Base-by-base conservation (phyloP, 2,329 filamentous ascomycete species). In the Microsporum audouinii region DNA sequence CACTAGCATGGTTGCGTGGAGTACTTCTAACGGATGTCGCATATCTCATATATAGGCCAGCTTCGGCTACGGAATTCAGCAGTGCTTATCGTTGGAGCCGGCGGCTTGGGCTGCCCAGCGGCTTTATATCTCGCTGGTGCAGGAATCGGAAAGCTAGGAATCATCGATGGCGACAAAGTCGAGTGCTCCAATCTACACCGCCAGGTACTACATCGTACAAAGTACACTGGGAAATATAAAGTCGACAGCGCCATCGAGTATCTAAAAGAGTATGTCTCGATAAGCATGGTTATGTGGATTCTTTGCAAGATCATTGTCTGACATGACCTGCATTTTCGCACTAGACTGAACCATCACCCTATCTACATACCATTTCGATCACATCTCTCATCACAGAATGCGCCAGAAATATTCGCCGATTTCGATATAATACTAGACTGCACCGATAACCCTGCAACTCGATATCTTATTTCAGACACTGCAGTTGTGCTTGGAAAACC, bases 361-460 rank as follows among this genome's bases (percentile, higher is more conserved):
- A 81, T 72, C 0, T 91, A 90, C 68, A 72, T 82, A 17, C 74
- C 84, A 0, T 81, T 95, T 69, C 71, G 74, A 7, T 78, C 79
- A 12, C 86, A 88, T 65, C 81, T 96, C 12, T 84, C 82, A 0
- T 81, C 89, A 0, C 76, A 83, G 62, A 88, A 87, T 59, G 88
- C 90, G 0, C 75, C 84, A 5, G 72, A 78, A 0, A 84, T 90
- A 45, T 83, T 95, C 61, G 75, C 78, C 0, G 68, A 77, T 2
- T 97, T 95, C 70, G 89, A 96, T 68, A 67, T 96, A 0, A 84
- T 97, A 1, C 84, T 99, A 10, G 94, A 99, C 73, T 99, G 94
- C 72, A 97, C 92, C 7, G 94, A 99, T 73, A 91, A 92, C 65
- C 92, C 94, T 0, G 87, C 89, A 1, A 89, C 90, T 0, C 88